Percentiles rank a stretch among this genome's conserved stretches.
Evolutionary conservation across 163 green algal species (phyloP).

Genomic region (Chlorella variabilis): DNA sequence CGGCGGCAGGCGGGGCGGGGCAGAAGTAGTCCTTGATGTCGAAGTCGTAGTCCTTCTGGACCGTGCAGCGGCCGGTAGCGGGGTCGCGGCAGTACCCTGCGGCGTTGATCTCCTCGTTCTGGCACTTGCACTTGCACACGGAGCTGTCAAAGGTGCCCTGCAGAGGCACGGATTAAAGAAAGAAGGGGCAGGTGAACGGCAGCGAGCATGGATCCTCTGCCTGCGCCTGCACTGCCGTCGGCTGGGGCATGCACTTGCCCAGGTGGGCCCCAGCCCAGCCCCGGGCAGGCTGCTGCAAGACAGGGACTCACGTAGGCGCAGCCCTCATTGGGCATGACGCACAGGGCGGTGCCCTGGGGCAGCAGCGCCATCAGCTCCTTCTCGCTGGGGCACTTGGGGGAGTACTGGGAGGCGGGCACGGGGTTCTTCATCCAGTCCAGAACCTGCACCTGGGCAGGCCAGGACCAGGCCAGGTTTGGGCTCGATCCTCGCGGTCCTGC

Average conservation of each 20-base stretch:
- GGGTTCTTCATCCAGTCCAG: slow-evolving; percentile 58
- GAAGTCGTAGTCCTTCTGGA: slow-evolving; percentile 33
- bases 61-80: slow-evolving; percentile 36
- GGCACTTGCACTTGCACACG: slow-evolving; percentile 40
- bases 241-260: too few species aligned
- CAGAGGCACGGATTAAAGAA: background rate
- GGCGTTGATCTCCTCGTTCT: slow-evolving; percentile 29
- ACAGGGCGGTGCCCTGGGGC: slow-evolving; percentile 21
- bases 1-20: background rate
- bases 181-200: background rate
- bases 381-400: slow-evolving; percentile 7
- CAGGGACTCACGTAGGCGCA: slow-evolving; percentile 36
- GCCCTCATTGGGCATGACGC: slow-evolving; percentile 34
- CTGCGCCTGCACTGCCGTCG: background rate
- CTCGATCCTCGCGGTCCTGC: background rate
- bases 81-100: slow-evolving; percentile 38
- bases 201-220: background rate
- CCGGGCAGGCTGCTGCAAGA: too few species aligned
- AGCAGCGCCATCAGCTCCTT: slow-evolving; percentile 15
- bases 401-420: slow-evolving; percentile 40
- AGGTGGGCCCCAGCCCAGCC: too few species aligned
- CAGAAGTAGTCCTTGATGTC: slow-evolving; percentile 28
- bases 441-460: slow-evolving; percentile 20
- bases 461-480: too few species aligned
- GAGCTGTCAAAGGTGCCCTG: slow-evolving; percentile 35